Base-by-base conservation (phyloP, 2,329 filamentous ascomycete species). In the Coleophoma crateriformis region DNA sequence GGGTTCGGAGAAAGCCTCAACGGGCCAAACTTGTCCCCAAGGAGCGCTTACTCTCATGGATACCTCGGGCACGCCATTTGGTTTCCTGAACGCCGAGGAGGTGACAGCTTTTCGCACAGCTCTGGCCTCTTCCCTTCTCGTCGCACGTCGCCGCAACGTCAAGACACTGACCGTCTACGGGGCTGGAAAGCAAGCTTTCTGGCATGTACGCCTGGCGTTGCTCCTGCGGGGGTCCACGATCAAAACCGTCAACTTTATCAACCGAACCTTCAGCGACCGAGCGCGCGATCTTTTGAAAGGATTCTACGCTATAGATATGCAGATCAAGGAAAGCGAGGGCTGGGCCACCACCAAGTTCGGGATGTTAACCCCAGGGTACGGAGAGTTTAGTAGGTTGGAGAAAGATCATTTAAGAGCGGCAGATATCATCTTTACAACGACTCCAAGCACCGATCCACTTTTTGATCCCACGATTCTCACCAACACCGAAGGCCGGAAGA, bases 381-480 rank as follows among this genome's bases (percentile, higher is more conserved):
- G 78, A 49, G 91, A 83, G 59, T 83, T 76, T 60, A 67, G 73
- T 7, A 68, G 88, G 1, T 71, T 94, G 17, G 68, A 90, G 34
- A 85, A 85, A 60, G 79, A 86, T 35, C 81, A 89, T 45, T 74
- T 96, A 46, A 73, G 82, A 35, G 80, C 79, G 8, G 81, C 88
- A 0, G 88, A 94, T 60, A 85, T 88, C 10, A 87, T 97, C 35
- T 94, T 95, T 70, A 92, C 89, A 70, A 95, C 89, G 57, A 96
- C 90, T 1, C 89, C 91, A 0, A 86, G 84, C 1, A 78, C 76
- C 0, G 73, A 78, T 33, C 87, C 88, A 1, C 71, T 96, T 1
- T 97, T 96, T 62, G 87, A 91, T 46, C 75, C 72, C 10, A 66
- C 76, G 11, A 83, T 88, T 53, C 74, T 96, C 46, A 95, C 88